phyloP scores from a whole-genome alignment of 2,329 filamentous ascomycete species.

The Fonsecaea pedrosoi region DNA sequence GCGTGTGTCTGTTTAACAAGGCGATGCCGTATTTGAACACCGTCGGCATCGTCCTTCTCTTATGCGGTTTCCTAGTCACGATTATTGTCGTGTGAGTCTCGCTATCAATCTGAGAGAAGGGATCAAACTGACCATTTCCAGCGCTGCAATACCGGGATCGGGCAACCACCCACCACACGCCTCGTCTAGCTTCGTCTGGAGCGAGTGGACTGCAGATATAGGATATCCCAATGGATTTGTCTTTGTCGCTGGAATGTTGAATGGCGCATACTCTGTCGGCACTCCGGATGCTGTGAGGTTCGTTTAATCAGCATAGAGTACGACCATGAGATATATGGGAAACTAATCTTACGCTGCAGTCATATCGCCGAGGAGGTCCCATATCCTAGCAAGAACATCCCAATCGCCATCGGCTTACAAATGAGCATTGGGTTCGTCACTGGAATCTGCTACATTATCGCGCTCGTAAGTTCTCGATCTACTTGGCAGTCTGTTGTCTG shows the following conservation, averaged over 20 bases:
- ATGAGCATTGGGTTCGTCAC: slow-evolving; percentile 56
- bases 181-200: slow-evolving; percentile 63
- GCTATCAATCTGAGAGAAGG: background rate
- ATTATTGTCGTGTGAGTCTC: slow-evolving; percentile 50
- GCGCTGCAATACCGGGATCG: slow-evolving; percentile 32
- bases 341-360: slow-evolving; percentile 47
- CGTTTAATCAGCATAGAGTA: slow-evolving; percentile 52
- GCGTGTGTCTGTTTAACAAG: slow-evolving; percentile 54
- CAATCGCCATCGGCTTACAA: slow-evolving; percentile 59
- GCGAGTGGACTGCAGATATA: slow-evolving; percentile 58
- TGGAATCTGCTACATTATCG: slow-evolving; percentile 57
- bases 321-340: slow-evolving; percentile 49
- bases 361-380: slow-evolving; percentile 71
- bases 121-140: slow-evolving; percentile 5
- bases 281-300: slow-evolving; percentile 69
- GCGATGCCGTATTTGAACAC: slow-evolving; percentile 43
- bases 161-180: slow-evolving; percentile 46
- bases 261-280: slow-evolving; percentile 72
- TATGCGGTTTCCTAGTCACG: slow-evolving; percentile 54
- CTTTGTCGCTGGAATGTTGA: slow-evolving; percentile 70
- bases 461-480: slow-evolving; percentile 44
- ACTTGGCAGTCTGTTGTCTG: background rate
- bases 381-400: slow-evolving; percentile 64
- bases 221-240: slow-evolving; percentile 62
- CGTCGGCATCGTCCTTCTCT: slow-evolving; percentile 58